Conservation (phyloP, 441 rosid genomes). For the Viola pubescens region DNA sequence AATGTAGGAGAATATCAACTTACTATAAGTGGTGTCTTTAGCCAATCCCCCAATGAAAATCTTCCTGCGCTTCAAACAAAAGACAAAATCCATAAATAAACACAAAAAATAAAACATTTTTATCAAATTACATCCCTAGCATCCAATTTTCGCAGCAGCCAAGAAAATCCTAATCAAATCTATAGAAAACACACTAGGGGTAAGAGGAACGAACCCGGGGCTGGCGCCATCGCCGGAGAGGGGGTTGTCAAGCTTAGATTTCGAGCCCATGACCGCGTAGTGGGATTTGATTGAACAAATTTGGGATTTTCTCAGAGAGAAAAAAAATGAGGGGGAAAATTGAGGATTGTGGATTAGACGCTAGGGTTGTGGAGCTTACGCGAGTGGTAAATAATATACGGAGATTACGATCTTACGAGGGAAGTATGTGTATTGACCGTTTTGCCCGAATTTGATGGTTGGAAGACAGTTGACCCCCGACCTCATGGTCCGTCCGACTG, state of each 20-base stretch:
- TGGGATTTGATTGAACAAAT: not conserved
- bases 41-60: slow-evolving; percentile 90
- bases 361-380: not conserved
- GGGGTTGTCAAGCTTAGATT: slow-evolving; percentile 36
- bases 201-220: slow-evolving; percentile 53
- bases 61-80: slow-evolving; percentile 41
- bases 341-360: not conserved
- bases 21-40: slow-evolving; percentile 67
- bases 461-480: too few relatives aligned
- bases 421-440: too few relatives aligned
- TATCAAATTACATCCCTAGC: not conserved
- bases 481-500: too few relatives aligned
- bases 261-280: slow-evolving; percentile 51
- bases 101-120: too few relatives aligned
- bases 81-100: not conserved
- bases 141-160: not conserved
- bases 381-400: not conserved
- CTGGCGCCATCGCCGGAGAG: slow-evolving; percentile 79
- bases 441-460: too few relatives aligned
- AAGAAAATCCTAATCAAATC: not conserved
- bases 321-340: not conserved
- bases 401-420: not conserved
- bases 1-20: slow-evolving; percentile 6
- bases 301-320: not conserved
- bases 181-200: slow-evolving; percentile 1